These are phyloP conservation scores for Septoria linicola DNA, from an alignment of 2,329 filamentous ascomycete species.

Conservation along the genomic window DNA sequence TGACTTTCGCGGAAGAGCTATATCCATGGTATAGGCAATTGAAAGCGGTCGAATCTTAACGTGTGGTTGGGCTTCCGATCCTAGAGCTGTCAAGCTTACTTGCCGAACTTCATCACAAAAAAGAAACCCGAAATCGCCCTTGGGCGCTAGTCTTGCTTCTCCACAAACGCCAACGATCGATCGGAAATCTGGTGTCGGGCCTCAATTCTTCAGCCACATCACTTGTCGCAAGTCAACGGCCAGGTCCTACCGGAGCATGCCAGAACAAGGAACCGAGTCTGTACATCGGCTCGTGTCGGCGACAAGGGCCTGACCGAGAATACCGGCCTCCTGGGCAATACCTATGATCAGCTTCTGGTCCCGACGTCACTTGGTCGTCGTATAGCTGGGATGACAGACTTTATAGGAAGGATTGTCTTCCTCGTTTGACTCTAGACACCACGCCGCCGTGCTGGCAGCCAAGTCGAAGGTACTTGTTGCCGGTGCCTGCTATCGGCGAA, in stretches of 20 bases:
- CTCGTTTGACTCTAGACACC: background rate
- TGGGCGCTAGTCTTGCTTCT: background rate
- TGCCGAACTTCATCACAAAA: background rate
- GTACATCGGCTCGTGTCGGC: background rate
- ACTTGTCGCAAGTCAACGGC: too few species aligned
- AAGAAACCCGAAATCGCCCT: background rate
- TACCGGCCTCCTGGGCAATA: background rate
- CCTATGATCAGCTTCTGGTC: background rate
- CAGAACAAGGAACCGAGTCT: too few species aligned
- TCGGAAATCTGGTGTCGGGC: too few species aligned
- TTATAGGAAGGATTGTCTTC: background rate
- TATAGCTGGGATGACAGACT: conserved; percentile 5
- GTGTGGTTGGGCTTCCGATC: background rate
- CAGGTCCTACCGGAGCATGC: too few species aligned
- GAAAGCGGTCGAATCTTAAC: background rate
- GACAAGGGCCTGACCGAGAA: background rate
- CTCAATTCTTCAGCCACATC: too few species aligned
- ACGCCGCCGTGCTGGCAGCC: too few species aligned
- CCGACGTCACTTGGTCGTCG: conserved; percentile 8
- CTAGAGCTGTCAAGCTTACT: conserved; percentile 1
- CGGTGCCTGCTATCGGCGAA: too few species aligned
- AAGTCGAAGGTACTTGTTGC: too few species aligned
- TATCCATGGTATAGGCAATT: conserved; percentile 4
- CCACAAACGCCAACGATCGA: background rate
- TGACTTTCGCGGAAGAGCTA: conserved; percentile 9